Evolutionary conservation across 257 asterid species (phyloP).

Genomic region (Salvia splendens): DNA sequence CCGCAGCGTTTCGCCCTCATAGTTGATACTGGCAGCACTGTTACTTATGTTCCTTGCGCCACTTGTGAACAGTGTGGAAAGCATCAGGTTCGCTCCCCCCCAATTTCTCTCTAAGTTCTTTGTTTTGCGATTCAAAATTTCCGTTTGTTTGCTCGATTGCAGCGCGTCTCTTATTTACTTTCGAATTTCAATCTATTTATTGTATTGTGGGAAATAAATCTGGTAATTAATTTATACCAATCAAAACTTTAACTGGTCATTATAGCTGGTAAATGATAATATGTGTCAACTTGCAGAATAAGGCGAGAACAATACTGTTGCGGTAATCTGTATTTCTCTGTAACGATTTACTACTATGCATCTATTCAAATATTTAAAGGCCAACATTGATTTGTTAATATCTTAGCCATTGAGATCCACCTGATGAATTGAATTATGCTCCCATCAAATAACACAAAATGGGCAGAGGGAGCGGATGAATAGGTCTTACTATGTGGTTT

Average conservation of each 20-base stretch:
- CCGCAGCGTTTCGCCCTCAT: constrained; percentile 90
- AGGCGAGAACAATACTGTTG: constrained; percentile 13
- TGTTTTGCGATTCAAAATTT: constrained; percentile 17
- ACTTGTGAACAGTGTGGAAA: constrained; percentile 89
- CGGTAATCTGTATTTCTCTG: not conserved
- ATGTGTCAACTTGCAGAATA: not conserved
- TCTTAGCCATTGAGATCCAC: not conserved
- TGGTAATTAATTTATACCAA: constrained; percentile 15
- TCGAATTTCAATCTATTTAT: not conserved
- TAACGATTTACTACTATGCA: not conserved
- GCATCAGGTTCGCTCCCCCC: constrained; percentile 67
- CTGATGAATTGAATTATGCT: not conserved
- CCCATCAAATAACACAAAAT: not conserved
- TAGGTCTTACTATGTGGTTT: not conserved
- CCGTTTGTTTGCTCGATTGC: constrained; percentile 6
- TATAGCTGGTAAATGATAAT: not conserved
- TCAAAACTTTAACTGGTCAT: constrained; percentile 10
- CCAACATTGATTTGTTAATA: constrained; percentile 11
- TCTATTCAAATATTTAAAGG: not conserved
- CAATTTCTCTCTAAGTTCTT: constrained; percentile 7
- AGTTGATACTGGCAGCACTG: constrained; percentile 98
- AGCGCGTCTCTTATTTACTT: not conserved
- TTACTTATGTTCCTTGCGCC: constrained; percentile 90
- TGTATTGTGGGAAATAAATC: not conserved
- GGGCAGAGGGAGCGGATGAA: not conserved